Conservation (phyloP, 2,329 filamentous ascomycete genomes). For the Fusarium vanettenii region DNA sequence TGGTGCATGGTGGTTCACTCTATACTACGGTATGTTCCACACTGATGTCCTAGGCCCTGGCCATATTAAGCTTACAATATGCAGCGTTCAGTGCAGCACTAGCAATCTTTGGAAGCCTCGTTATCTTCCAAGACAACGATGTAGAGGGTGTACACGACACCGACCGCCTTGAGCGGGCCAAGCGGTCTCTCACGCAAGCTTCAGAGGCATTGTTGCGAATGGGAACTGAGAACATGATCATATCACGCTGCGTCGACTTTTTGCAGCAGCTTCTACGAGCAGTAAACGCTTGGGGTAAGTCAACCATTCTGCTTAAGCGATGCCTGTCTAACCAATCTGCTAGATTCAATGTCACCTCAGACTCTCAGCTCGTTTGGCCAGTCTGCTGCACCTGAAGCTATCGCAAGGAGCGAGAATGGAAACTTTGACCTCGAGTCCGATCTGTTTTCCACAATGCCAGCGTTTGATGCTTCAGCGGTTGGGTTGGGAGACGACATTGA, state of each 20-base stretch:
- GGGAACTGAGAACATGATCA: neutral
- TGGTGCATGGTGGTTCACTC: neutral
- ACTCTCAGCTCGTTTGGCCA: neutral
- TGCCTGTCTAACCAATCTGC: neutral
- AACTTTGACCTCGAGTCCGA: neutral
- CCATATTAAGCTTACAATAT: neutral
- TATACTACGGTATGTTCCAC: neutral
- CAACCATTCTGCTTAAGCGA: neutral
- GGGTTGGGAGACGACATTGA: neutral
- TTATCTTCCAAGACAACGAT: neutral
- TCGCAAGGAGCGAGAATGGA: neutral
- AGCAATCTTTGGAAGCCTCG: neutral
- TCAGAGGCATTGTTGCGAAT: neutral
- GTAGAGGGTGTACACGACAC: neutral
- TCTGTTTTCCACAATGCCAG: neutral
- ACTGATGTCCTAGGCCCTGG: neutral
- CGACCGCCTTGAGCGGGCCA: neutral
- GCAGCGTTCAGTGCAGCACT: constrained; percentile 1
- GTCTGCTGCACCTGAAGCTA: neutral
- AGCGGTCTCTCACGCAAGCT: neutral
- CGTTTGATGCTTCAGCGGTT: neutral
- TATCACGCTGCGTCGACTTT: neutral
- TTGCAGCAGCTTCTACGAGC: neutral
- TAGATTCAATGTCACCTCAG: neutral
- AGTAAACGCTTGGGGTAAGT: neutral